Evolutionary conservation across 2,329 filamentous ascomycete species (phyloP), one percentile per base, ranked within the genome.

Genomic region (Exophiala oligosperma): DNA sequence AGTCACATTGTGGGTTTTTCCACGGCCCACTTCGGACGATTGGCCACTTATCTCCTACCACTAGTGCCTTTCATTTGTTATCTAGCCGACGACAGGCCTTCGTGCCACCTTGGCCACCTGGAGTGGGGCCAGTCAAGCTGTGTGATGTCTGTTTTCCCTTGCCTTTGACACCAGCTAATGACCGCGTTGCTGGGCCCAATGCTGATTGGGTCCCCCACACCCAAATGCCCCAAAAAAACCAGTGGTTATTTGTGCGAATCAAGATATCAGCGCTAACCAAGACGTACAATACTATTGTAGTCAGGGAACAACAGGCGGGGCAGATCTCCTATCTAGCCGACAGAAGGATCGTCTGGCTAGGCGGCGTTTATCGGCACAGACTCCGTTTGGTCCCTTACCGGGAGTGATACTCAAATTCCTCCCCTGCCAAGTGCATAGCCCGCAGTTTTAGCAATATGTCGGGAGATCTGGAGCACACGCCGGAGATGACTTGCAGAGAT

Each of bases 401-500:
- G 46, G 46, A 28, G 21, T n/a, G 46, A 28, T 8, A 49, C 14
- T 49, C 24, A 49, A 49, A 49, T 49, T 14, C 21, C 24, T 49
- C 17, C 3, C 46, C 26, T 49, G 46, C 21, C 17, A 49, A 6
- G 46, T n/a, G 21, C 46, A 8, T 49, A n/a, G 46, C n/a, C 46
- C 6, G 17, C n/a, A 24, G 46, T 7, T 28, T 49, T 49, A 49
- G 46, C 46, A 8, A 8, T 49, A 49, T 49, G 46, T 49, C 17
- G 17, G 8, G 24, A 49, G 17, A 49, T 49, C 46, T 49, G 7
- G 46, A 49, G 8, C 21, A n/a, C 46, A 49, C 26, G 46, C 46
- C 46, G 46, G 46, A 28, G 46, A 49, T 49, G 46, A 49, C 46
- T n/a, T 49, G 46, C 46, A 14, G 46, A 49, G 46, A n/a, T n/a